These are phyloP conservation scores for Solanum corneliomulleri DNA, from an alignment of 257 asterid species.

Conservation along the genomic window DNA sequence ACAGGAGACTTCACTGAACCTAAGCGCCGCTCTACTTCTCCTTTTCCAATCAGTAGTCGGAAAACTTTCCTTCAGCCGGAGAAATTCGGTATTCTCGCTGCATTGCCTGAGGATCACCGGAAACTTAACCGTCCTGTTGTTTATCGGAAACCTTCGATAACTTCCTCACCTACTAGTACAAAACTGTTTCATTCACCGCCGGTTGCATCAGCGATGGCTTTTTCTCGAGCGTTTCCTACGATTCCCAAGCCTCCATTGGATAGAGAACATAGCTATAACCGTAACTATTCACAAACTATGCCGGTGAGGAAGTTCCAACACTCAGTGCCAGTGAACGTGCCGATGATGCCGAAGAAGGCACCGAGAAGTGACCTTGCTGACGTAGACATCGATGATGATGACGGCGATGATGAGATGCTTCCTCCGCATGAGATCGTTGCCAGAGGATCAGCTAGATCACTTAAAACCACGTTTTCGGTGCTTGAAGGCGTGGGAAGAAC, in stretches of 20 bases:
- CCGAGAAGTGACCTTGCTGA: conserved; percentile 16
- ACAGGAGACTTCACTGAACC: conserved; percentile 22
- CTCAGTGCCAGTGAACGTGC: conserved; percentile 69
- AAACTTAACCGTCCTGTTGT: conserved; percentile 22
- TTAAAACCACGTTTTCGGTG: conserved; percentile 49
- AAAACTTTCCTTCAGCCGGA: conserved; percentile 25
- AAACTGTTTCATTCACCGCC: neutral
- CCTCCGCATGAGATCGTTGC: conserved; percentile 90
- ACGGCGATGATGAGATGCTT: conserved; percentile 59
- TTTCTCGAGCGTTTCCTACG: conserved; percentile 33
- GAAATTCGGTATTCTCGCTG: conserved; percentile 69
- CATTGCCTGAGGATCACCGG: conserved; percentile 32
- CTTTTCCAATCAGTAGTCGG: conserved; percentile 5
- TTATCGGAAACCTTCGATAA: conserved; percentile 29
- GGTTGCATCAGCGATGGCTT: conserved; percentile 11
- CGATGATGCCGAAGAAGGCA: conserved; percentile 40
- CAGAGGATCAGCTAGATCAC: conserved; percentile 28
- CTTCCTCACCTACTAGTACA: conserved; percentile 13
- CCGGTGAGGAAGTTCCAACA: conserved; percentile 51
- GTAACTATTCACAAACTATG: conserved; percentile 39
- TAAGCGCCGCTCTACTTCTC: conserved; percentile 12
- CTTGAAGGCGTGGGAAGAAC: conserved; percentile 83
- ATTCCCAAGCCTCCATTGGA: conserved; percentile 49
- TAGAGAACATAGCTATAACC: conserved; percentile 3
- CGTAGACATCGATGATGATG: conserved; percentile 23